phyloP scores from a whole-genome alignment of 345 rosid genomes.

The Noccaea caerulescens region DNA sequence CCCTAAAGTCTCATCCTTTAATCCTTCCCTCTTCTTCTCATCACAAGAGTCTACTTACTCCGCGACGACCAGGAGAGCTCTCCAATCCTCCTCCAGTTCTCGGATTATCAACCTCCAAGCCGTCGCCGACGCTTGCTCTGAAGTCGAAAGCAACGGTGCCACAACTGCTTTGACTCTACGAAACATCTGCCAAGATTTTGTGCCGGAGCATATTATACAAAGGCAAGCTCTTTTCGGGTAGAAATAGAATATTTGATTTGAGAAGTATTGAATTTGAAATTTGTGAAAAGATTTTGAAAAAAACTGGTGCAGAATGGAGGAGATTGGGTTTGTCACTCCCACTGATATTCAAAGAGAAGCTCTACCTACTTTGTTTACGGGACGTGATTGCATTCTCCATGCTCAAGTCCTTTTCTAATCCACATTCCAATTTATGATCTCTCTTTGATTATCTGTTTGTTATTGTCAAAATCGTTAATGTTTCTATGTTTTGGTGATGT shows the following conservation, averaged over 20 bases:
- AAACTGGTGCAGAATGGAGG: slow-evolving; percentile 59
- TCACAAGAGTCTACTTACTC: slow-evolving; percentile 5
- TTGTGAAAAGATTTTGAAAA: not conserved
- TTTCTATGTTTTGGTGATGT: slow-evolving; percentile 41
- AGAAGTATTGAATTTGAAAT: not conserved
- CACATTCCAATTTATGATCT: not conserved
- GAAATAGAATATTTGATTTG: not conserved
- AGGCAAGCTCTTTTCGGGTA: slow-evolving; percentile 30
- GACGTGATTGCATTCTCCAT: slow-evolving; percentile 83
- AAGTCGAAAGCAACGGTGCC: slow-evolving; percentile 14
- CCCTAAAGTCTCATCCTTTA: slow-evolving; percentile 22
- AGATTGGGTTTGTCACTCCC: slow-evolving; percentile 62
- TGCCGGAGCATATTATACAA: slow-evolving; percentile 40
- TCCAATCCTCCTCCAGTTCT: slow-evolving; percentile 9
- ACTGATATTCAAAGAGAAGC: slow-evolving; percentile 79
- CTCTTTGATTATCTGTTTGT: slow-evolving; percentile 16
- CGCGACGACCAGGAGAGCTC: slow-evolving; percentile 6
- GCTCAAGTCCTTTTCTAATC: slow-evolving; percentile 68
- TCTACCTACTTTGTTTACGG: slow-evolving; percentile 67
- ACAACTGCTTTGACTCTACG: slow-evolving; percentile 33
- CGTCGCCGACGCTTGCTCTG: slow-evolving; percentile 17
- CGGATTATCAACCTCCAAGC: slow-evolving; percentile 15
- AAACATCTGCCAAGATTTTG: slow-evolving; percentile 38
- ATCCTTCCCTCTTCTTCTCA: slow-evolving; percentile 20
- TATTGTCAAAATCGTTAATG: slow-evolving; percentile 14